Evolutionary conservation across 2,329 filamentous ascomycete species (phyloP), one percentile per base, ranked within the genome.

Genomic region (Cordyceps fumosorosea): DNA sequence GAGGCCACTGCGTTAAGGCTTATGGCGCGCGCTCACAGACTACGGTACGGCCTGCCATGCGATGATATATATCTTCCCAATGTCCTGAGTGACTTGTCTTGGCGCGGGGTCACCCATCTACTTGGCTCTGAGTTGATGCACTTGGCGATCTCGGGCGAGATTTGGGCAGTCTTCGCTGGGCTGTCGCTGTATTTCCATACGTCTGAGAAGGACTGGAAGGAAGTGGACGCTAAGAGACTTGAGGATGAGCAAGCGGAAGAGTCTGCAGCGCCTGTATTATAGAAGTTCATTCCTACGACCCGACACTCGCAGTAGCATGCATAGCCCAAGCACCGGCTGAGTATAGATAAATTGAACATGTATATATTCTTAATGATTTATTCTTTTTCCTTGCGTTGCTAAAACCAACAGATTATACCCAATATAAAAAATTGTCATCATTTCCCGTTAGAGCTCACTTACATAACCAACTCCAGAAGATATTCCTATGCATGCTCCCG

Each of bases 1-100:
- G 82, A 85, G 56, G 77, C 79, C 0, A 69, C 77, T 11, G 74
- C 76, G 2, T 70, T 82, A 22, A 74, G 82, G 3, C 67, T 76
- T 3, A 66, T 83, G 24, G 81, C 80, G 2, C 73, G 76, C 44
- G 69, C 74, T 24, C 80, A 77, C 64, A 75, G 75, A 11, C 63
- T 68, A 8, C 73, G 74, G 32, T 69, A 73, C 59, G 78, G 78
- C 1, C 66, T 80, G 42, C 67, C 76, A 3, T 68, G 70, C 7
- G 64, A 67, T 8, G 74, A 74, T 34, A 77, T 85, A n/a, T 74
- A 75, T 51, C 68, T 71, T 2, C 64, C 73, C 12, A 74, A 72
- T 34, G 20, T 75, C 8, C 65, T 77, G 29, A 72, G 74, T 8
- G 73, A 75, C 1, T 60, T 80, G 22, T 76, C 74, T 11, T 69